Evolutionary conservation across 768 basidiomycete species (phyloP).

Genomic region (Mycena leptocephala): DNA sequence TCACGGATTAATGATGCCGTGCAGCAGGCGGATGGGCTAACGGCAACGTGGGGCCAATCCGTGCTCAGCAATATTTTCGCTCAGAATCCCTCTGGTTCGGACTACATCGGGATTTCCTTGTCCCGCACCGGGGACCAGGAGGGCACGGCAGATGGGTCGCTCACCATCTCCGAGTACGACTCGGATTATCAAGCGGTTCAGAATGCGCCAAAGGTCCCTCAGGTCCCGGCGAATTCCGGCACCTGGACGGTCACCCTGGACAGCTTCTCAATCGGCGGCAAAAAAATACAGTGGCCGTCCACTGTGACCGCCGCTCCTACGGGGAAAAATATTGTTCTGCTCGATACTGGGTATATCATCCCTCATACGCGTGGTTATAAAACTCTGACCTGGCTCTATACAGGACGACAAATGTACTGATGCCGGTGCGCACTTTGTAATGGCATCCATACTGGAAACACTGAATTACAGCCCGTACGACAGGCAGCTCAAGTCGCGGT

Average conservation of each 20-base stretch:
- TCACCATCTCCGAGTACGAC: slow-evolving; percentile 32
- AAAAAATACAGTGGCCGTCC: slow-evolving; percentile 16
- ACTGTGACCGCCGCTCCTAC: not conserved
- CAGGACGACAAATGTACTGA: not conserved
- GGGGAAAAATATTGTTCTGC: slow-evolving; percentile 2
- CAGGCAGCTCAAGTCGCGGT: not conserved
- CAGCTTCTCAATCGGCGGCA: slow-evolving; percentile 5
- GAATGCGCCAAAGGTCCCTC: slow-evolving; percentile 9
- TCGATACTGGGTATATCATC: not conserved
- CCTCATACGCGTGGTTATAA: too few species aligned
- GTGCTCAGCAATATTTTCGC: slow-evolving; percentile 30
- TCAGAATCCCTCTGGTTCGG: not conserved
- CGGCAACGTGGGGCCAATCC: not conserved
- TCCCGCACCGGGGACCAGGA: slow-evolving; percentile 26
- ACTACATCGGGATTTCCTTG: slow-evolving; percentile 27
- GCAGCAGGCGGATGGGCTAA: not conserved
- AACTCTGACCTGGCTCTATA: not conserved
- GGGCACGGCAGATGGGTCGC: slow-evolving; percentile 25
- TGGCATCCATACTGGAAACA: not conserved
- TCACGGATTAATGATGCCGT: slow-evolving; percentile 6
- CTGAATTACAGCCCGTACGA: not conserved
- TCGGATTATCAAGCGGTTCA: slow-evolving; percentile 12
- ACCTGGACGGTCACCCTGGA: slow-evolving; percentile 20
- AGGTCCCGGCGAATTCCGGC: slow-evolving; percentile 5
- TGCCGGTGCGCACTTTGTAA: not conserved